Conservation (phyloP, 768 basidiomycete species). For the Boletellus emodensis region DNA sequence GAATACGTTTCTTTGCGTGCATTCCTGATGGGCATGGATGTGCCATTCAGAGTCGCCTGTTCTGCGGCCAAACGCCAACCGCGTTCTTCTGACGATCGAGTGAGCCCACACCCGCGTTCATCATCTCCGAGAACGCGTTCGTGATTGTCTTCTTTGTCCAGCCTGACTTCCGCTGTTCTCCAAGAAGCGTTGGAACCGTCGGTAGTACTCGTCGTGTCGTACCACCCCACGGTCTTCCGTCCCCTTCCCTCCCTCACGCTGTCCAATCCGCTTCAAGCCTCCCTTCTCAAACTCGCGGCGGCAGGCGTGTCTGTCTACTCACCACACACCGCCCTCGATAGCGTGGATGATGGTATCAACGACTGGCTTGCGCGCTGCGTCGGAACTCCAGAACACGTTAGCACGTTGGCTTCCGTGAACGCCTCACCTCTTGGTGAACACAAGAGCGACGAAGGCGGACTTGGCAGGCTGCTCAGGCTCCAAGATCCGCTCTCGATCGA, state of each 20-base stretch:
- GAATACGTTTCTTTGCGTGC: not conserved
- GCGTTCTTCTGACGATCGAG: constrained; percentile 71
- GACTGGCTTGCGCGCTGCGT: constrained; percentile 76
- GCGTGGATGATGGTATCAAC: constrained; percentile 80
- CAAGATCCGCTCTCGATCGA: constrained; percentile 52
- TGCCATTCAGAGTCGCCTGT: constrained; percentile 50
- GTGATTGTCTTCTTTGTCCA: constrained; percentile 33
- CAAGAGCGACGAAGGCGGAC: constrained; percentile 49
- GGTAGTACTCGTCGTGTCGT: constrained; percentile 68
- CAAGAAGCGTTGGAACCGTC: constrained; percentile 61
- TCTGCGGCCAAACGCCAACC: constrained; percentile 41
- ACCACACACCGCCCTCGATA: constrained; percentile 87
- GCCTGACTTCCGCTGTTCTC: constrained; percentile 69
- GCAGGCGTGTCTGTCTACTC: constrained; percentile 82
- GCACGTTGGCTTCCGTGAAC: constrained; percentile 24
- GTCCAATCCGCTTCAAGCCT: constrained; percentile 70
- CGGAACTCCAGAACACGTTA: constrained; percentile 32
- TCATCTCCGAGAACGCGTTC: constrained; percentile 6
- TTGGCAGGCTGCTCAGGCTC: constrained; percentile 67
- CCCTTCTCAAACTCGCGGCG: constrained; percentile 75
- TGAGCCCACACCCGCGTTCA: constrained; percentile 28
- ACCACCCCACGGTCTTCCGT: constrained; percentile 84
- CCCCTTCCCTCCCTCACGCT: constrained; percentile 74
- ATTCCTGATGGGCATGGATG: constrained; percentile 1
- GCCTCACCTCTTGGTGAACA: constrained; percentile 39